phyloP scores from a whole-genome alignment of 306 rosid genomes.

The Arachis stenosperma region DNA sequence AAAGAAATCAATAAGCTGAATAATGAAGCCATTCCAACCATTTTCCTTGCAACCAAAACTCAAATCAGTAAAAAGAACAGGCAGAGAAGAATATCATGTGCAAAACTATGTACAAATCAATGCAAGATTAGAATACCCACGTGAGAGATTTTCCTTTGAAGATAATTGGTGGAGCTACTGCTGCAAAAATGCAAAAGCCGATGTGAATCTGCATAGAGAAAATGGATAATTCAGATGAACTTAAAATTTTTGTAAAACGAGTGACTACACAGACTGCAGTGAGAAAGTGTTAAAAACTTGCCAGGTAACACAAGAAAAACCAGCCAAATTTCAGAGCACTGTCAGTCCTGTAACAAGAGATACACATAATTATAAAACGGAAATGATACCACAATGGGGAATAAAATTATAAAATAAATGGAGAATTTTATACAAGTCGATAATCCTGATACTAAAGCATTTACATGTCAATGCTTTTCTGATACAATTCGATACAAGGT shows the following conservation, averaged over 20 bases:
- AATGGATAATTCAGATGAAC: slow-evolving; percentile 40
- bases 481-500: slow-evolving; percentile 6
- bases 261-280: neutral
- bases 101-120: slow-evolving; percentile 12
- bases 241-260: slow-evolving; percentile 36
- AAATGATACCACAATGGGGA: slow-evolving; percentile 13
- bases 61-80: slow-evolving; percentile 25
- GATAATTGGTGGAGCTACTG: slow-evolving; percentile 89
- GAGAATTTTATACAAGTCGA: neutral
- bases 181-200: slow-evolving; percentile 73
- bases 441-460: slow-evolving; percentile 9
- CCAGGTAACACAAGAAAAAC: slow-evolving; percentile 80
- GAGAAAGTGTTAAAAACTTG: slow-evolving; percentile 44
- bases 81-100: slow-evolving; percentile 17
- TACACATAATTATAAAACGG: slow-evolving; percentile 32
- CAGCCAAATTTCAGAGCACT: slow-evolving; percentile 93
- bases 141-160: slow-evolving; percentile 84
- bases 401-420: slow-evolving; percentile 20
- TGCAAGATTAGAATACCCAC: slow-evolving; percentile 55
- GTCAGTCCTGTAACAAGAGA: slow-evolving; percentile 74
- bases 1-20: slow-evolving; percentile 3
- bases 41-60: slow-evolving; percentile 33
- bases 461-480: slow-evolving; percentile 18
- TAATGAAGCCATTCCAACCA: slow-evolving; percentile 16
- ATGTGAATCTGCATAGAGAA: slow-evolving; percentile 73